Evolutionary conservation across 73 alveolate genomes (phyloP).

Genomic region (Tetrahymena borealis): DNA sequence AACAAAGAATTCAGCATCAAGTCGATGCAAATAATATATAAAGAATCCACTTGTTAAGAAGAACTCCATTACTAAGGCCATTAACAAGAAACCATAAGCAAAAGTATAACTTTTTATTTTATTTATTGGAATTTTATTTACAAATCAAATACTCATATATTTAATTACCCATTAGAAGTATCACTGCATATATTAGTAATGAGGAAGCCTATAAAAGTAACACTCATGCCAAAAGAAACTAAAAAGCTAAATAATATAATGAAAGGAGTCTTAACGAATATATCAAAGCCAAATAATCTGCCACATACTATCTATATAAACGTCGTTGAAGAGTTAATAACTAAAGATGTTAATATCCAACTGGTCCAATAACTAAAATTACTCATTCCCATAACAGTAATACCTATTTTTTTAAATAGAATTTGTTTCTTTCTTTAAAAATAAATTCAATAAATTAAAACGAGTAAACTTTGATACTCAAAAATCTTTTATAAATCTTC

Average conservation of each 20-base stretch:
- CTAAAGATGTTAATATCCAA: conserved; percentile 50
- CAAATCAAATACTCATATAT: conserved; percentile 31
- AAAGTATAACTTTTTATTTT: conserved; percentile 12
- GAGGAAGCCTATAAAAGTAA: conserved; percentile 41
- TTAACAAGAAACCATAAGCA: conserved; percentile 35
- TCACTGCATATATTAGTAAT: conserved; percentile 28
- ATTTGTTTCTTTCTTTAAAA: neutral
- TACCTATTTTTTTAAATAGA: neutral
- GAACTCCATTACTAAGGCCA: conserved; percentile 18
- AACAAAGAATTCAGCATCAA: conserved; percentile 42
- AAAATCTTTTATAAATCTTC: neutral
- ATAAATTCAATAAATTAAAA: neutral
- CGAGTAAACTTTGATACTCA: too few species aligned
- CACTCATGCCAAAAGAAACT: conserved; percentile 31
- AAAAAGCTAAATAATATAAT: conserved; percentile 37
- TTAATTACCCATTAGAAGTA: conserved; percentile 43
- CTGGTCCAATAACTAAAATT: conserved; percentile 52
- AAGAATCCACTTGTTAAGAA: conserved; percentile 7
- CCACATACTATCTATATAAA: conserved; percentile 35
- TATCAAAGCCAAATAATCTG: conserved; percentile 22
- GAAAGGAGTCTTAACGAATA: conserved; percentile 53
- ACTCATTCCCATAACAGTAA: conserved; percentile 58
- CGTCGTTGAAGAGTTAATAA: conserved; percentile 17
- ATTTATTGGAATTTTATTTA: neutral
- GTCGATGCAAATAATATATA: conserved; percentile 2